Percentiles rank a stretch among this genome's conserved stretches.
Conservation (phyloP, 495 filamentous ascomycete genomes). For the Penicillium roqueforti region DNA sequence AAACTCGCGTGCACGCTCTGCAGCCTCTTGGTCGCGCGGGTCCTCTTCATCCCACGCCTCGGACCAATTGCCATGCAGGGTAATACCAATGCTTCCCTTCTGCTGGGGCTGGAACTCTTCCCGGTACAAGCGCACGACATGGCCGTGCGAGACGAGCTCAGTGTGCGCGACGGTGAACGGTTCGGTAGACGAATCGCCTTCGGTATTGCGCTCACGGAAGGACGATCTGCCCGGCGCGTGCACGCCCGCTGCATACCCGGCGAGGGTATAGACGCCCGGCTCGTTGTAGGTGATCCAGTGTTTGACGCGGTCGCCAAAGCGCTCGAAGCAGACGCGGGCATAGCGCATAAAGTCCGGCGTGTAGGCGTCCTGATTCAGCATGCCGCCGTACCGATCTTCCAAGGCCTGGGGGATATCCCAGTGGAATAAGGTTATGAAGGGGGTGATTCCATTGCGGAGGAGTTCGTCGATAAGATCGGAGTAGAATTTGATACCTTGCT, state of each 20-base stretch:
- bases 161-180: slow-evolving; percentile 45
- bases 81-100: slow-evolving; percentile 44
- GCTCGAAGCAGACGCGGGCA: slow-evolving; percentile 43
- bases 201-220: slow-evolving; percentile 39
- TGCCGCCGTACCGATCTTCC: slow-evolving; percentile 45
- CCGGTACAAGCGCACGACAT: slow-evolving; percentile 38
- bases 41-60: slow-evolving; percentile 46
- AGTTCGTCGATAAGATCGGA: slow-evolving; percentile 42
- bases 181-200: slow-evolving; percentile 46
- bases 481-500: slow-evolving; percentile 44
- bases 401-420: slow-evolving; percentile 47
- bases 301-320: slow-evolving; percentile 42
- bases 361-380: slow-evolving; percentile 42
- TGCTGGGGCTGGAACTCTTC: slow-evolving; percentile 41
- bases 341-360: slow-evolving; percentile 45
- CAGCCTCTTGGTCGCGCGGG: slow-evolving; percentile 39
- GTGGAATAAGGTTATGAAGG: slow-evolving; percentile 49
- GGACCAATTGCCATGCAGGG: slow-evolving; percentile 48
- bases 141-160: slow-evolving; percentile 40
- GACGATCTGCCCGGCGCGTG: slow-evolving; percentile 45
- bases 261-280: slow-evolving; percentile 41
- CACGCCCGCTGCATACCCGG: slow-evolving; percentile 47
- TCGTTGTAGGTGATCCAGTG: slow-evolving; percentile 53
- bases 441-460: slow-evolving; percentile 40
- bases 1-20: slow-evolving; percentile 44